Evolutionary conservation across 495 filamentous ascomycete species (phyloP), one percentile per base, ranked within the genome.

Genomic region (Penicillium desertorum): DNA sequence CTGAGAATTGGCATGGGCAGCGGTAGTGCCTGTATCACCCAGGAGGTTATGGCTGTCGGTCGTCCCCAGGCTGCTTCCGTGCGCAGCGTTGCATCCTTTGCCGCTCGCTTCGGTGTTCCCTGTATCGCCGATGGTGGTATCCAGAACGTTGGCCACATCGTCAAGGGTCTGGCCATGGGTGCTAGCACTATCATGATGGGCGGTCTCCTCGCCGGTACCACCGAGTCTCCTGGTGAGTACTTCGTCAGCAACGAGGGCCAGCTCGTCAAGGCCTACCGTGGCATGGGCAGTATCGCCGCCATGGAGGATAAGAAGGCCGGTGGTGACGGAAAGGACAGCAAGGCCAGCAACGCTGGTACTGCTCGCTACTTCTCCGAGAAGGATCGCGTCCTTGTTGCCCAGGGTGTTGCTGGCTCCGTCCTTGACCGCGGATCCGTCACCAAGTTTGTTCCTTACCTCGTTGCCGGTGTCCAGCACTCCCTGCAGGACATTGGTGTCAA

Each of bases 181-280:
- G 94, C 94, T 45, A 90, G 89, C 16, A 96, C 93, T 19, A 86
- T 99, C 71, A 99, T 99, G 94, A 99, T 99, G 94, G 94, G 94
- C 58, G 94, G 94, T 71, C 83, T 99, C 29, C 83, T 99, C 58
- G 94, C 94, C 37, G 94, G 95, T 71, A 98, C 94, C 47, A 96
- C 95, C 47, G 94, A 99, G 76, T 96, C 92, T 11, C 94, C 94
- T 23, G 94, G 94, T 37, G 91, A 96, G 59, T 99, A 96, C 64
- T 97, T 93, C 67, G 90, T 99, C 58, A 91, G 88, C 67, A 85
- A 87, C 48, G 94, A 97, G 71, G 94, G 94, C 27, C 91, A 97
- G 81, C 86, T 99, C 30, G 93, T 98, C 72, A 99, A 99, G 81
- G 92, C 94, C 49, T 99, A 99, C 80, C 86, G 94, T 73, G 94